phyloP scores from a whole-genome alignment of 305 asterid species.

The Fraxinus sp. region DNA sequence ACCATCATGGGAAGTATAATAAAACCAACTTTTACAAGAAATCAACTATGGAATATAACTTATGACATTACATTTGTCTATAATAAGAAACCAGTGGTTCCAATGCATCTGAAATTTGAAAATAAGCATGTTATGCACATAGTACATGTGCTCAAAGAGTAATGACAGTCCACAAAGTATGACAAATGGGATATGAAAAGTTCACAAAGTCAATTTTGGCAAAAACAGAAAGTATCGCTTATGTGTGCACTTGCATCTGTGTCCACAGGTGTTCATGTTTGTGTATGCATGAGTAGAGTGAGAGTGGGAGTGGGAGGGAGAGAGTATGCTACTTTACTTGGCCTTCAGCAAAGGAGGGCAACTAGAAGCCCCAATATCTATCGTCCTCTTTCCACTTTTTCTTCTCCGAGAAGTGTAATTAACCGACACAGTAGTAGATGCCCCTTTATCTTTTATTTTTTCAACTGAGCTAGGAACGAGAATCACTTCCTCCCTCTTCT shows the following conservation, averaged over 20 bases:
- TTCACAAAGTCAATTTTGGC: constrained; percentile 3
- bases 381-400: constrained; percentile 36
- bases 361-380: constrained; percentile 44
- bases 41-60: not conserved
- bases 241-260: not conserved
- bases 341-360: constrained; percentile 57
- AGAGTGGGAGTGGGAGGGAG: constrained; percentile 18
- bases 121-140: constrained; percentile 8
- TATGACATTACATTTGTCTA: constrained; percentile 12
- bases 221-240: constrained; percentile 1
- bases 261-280: not conserved
- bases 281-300: not conserved
- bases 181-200: constrained; percentile 4
- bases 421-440: constrained; percentile 32
- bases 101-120: constrained; percentile 1
- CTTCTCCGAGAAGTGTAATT: constrained; percentile 28
- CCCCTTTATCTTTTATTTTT: constrained; percentile 18
- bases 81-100: not conserved
- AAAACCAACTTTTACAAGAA: constrained; percentile 7
- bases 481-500: constrained; percentile 31
- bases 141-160: not conserved
- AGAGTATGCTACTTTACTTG: constrained; percentile 37
- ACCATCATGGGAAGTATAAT: not conserved
- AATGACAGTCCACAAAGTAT: not conserved
- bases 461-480: constrained; percentile 24